Evolutionary conservation across 129 eudicot species (phyloP).

Genomic region (Lonicera japonica): DNA sequence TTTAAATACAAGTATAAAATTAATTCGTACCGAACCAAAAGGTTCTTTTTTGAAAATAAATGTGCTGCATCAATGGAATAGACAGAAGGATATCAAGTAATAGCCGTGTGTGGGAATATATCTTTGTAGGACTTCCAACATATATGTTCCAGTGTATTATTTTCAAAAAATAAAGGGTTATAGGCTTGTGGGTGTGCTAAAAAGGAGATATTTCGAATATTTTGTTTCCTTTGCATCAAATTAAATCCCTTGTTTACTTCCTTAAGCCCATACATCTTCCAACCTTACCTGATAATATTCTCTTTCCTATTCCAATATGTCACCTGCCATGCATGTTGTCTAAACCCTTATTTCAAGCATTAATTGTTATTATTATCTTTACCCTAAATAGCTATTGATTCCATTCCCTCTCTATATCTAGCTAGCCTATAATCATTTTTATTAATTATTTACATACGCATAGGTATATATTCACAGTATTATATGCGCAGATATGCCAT

Average conservation of each 20-base stretch:
- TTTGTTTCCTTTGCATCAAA: constrained; percentile 16
- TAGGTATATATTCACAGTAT: too few species aligned
- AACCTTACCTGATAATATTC: constrained; percentile 1
- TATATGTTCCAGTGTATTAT: not conserved
- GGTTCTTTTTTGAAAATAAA: too few species aligned
- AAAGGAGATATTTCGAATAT: constrained; percentile 22
- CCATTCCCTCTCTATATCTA: constrained; percentile 22
- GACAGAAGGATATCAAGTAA: too few species aligned
- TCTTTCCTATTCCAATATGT: constrained; percentile 12
- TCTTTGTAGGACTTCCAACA: not conserved
- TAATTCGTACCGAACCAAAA: too few species aligned
- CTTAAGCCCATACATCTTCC: constrained; percentile 18
- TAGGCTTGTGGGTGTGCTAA: not conserved
- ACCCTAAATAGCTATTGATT: constrained; percentile 2
- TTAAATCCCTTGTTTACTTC: constrained; percentile 7
- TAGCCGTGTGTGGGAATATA: not conserved
- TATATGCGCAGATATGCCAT: too few species aligned
- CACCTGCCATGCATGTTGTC: constrained; percentile 10
- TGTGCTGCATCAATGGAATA: too few species aligned
- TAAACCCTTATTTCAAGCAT: constrained; percentile 10
- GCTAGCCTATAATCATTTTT: not conserved
- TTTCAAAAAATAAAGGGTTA: not conserved
- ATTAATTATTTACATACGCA: too few species aligned
- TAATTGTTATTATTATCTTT: not conserved
- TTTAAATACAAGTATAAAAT: too few species aligned